Conservation (phyloP, 2,329 filamentous ascomycete species). For the Calonectria naviculata region DNA sequence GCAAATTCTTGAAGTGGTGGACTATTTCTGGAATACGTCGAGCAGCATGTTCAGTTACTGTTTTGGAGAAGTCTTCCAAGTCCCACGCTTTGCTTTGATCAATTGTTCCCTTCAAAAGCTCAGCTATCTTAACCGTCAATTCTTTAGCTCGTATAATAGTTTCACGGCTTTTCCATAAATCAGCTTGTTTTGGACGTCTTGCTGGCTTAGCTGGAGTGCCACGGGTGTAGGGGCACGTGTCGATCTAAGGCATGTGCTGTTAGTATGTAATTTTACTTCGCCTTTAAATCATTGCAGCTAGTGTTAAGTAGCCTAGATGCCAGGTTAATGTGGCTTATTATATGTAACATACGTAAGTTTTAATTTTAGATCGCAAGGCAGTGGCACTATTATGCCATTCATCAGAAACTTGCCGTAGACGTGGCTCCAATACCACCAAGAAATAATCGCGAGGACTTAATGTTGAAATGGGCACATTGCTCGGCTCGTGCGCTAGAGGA, state of each 20-base stretch:
- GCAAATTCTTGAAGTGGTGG: not conserved
- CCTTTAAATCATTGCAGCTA: too few species aligned
- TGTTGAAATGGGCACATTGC: not conserved
- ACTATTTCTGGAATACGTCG: not conserved
- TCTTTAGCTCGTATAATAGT: not conserved
- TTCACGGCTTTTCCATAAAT: not conserved
- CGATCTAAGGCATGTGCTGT: not conserved
- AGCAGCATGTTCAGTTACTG: not conserved
- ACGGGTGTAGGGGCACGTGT: not conserved
- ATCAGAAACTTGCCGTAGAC: not conserved
- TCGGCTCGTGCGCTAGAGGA: not conserved
- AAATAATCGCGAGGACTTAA: not conserved
- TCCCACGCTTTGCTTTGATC: not conserved
- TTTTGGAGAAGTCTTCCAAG: not conserved
- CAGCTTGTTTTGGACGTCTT: not conserved
- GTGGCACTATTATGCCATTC: not conserved
- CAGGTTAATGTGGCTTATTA: not conserved
- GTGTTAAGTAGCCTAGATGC: not conserved
- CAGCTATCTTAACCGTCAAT: not conserved
- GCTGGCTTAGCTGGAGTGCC: not conserved
- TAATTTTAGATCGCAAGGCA: not conserved
- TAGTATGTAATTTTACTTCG: not conserved
- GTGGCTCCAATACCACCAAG: not conserved
- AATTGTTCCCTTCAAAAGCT: not conserved
- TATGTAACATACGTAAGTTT: not conserved